A percentile compares a stretch with the other conserved stretches of the same genome.
phyloP scores from a whole-genome alignment of 495 filamentous ascomycete species.

The Terfezia boudieri region DNA sequence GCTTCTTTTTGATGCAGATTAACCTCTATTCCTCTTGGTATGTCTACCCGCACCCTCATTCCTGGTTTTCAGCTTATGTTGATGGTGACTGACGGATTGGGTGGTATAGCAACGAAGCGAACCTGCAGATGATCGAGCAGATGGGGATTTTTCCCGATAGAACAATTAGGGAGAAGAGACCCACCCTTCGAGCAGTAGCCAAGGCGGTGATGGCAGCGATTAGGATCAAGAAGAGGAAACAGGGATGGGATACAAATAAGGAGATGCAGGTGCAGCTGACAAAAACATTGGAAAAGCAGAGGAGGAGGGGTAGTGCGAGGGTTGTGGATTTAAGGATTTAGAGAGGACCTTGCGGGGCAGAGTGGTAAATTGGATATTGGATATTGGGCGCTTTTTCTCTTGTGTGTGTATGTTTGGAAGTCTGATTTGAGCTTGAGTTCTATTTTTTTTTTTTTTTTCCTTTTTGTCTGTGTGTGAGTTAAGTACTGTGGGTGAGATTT shows the following conservation, averaged over 20 bases:
- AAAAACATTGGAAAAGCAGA: background rate
- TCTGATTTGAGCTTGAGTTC: too few relatives aligned
- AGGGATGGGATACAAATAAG: background rate
- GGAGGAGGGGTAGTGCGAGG: background rate
- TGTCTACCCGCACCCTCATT: constrained; percentile 21
- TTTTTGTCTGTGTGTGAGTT: too few relatives aligned
- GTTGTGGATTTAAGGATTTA: background rate
- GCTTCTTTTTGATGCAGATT: constrained; percentile 54
- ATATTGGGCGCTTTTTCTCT: too few relatives aligned
- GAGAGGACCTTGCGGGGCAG: too few relatives aligned
- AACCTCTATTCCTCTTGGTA: constrained; percentile 70
- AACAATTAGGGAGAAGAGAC: constrained; percentile 21
- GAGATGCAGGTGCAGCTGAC: background rate
- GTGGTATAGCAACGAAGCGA: constrained; percentile 58
- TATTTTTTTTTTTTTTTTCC: too few relatives aligned
- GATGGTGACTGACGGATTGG: constrained; percentile 7
- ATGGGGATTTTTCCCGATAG: constrained; percentile 43
- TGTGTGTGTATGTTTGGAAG: too few relatives aligned
- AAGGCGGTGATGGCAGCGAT: constrained; percentile 15
- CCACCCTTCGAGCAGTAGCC: constrained; percentile 18
- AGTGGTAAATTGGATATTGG: too few relatives aligned
- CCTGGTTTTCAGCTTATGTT: constrained; percentile 4
- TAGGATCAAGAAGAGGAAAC: constrained; percentile 10
- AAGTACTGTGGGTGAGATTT: too few relatives aligned
- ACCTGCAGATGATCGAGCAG: constrained; percentile 57